Evolutionary conservation across 1,284 basidiomycete species (phyloP).

Genomic region (Kalmanozyma brasiliensis): DNA sequence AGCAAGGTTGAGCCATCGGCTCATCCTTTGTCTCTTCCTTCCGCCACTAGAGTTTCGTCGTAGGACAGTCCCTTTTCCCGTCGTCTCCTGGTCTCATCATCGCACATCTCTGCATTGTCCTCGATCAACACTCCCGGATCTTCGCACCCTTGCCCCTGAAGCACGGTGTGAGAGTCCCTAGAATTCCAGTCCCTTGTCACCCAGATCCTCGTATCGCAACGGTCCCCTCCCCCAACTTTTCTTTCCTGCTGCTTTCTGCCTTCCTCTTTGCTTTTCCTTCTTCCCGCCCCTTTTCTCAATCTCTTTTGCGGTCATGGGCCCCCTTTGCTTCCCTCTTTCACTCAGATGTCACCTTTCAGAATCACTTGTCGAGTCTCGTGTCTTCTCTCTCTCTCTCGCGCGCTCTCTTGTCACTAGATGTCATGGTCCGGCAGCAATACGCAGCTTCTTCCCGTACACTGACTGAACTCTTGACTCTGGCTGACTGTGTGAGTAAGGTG

Average conservation of each 20-base stretch:
- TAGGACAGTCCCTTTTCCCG: constrained; percentile 1
- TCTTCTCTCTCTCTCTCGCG: constrained; percentile 1
- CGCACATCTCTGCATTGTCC: too few species aligned
- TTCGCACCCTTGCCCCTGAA: too few species aligned
- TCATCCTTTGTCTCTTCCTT: neutral
- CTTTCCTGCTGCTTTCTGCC: constrained; percentile 3
- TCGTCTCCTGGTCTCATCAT: neutral
- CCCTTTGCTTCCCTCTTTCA: too few species aligned
- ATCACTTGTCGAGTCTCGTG: too few species aligned
- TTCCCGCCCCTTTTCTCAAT: constrained; percentile 2
- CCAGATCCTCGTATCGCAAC: constrained; percentile 14
- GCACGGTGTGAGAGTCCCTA: too few species aligned
- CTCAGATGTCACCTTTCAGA: too few species aligned
- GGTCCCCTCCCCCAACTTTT: neutral
- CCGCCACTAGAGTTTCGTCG: neutral
- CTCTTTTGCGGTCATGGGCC: neutral
- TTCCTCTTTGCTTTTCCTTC: constrained; percentile 2
- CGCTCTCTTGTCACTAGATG: constrained; percentile 9
- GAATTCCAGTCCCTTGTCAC: constrained; percentile 9
- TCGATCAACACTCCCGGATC: too few species aligned
- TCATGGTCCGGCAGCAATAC: constrained; percentile 17
- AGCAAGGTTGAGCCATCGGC: constrained; percentile 10
- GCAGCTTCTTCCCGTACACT: constrained; percentile 1
- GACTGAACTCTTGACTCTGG: neutral
- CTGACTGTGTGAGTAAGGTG: neutral